phyloP scores from a whole-genome alignment of 2,329 filamentous ascomycete species.

The Ophiostoma novo-ulmi region DNA sequence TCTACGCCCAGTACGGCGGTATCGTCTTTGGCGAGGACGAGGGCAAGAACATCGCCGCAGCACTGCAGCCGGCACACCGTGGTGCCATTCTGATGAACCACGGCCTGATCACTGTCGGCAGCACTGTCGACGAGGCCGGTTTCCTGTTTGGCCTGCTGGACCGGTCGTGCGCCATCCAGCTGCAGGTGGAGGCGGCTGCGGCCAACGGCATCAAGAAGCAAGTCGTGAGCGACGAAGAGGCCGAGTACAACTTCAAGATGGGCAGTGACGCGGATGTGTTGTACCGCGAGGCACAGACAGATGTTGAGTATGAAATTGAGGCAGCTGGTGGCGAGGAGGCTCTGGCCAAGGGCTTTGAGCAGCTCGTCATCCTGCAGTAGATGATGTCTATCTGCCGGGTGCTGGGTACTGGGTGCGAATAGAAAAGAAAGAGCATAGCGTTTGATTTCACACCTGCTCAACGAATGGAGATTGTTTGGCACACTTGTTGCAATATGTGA shows the following conservation, averaged over 20 bases:
- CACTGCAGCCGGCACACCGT: constrained; percentile 45
- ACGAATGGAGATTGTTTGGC: neutral
- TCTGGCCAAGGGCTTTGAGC: constrained; percentile 31
- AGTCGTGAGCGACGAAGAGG: constrained; percentile 37
- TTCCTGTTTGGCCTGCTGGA: constrained; percentile 57
- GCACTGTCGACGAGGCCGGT: constrained; percentile 59
- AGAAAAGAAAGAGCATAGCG: neutral
- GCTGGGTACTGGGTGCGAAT: too few species aligned
- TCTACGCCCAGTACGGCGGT: constrained; percentile 55
- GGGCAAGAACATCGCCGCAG: constrained; percentile 47
- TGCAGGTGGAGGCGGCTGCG: constrained; percentile 53
- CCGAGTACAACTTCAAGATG: constrained; percentile 41
- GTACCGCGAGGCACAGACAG: constrained; percentile 45
- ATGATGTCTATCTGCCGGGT: neutral
- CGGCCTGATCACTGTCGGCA: constrained; percentile 56
- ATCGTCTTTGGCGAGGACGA: constrained; percentile 54
- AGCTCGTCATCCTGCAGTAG: constrained; percentile 24
- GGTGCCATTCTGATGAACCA: constrained; percentile 58
- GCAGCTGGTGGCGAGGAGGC: constrained; percentile 35
- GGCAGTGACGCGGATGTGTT: constrained; percentile 43
- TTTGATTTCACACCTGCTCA: neutral
- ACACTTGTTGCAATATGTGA: neutral
- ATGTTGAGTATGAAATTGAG: constrained; percentile 45
- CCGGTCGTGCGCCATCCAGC: constrained; percentile 62
- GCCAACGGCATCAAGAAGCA: constrained; percentile 33